Evolutionary conservation across 345 rosid species (phyloP).

Genomic region (Hibiscus trionum): DNA sequence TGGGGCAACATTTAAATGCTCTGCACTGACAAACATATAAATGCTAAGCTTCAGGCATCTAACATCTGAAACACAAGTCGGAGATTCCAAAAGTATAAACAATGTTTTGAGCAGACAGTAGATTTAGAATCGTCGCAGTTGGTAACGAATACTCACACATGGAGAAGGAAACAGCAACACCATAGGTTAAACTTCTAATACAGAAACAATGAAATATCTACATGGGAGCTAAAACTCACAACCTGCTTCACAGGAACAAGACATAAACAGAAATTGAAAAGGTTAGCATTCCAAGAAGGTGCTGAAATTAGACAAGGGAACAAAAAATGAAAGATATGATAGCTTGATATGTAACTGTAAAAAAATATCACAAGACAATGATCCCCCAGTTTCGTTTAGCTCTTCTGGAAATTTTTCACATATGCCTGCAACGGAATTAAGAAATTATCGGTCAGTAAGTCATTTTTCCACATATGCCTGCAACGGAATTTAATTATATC

Average conservation of each 20-base stretch:
- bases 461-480: not conserved
- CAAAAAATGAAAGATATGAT: not conserved
- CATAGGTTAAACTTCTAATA: not conserved
- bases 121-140: not conserved
- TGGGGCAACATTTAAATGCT: not conserved
- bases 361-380: not conserved
- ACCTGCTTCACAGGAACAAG: slow-evolving; percentile 13
- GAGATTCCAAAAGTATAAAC: not conserved
- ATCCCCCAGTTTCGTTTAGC: slow-evolving; percentile 26
- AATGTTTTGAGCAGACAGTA: not conserved
- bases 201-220: slow-evolving; percentile 15
- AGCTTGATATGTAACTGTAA: slow-evolving; percentile 9
- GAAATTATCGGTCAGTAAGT: not conserved
- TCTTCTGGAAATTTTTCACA: slow-evolving; percentile 47
- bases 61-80: not conserved
- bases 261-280: not conserved
- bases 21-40: not conserved
- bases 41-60: not conserved
- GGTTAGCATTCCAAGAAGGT: not conserved
- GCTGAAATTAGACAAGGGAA: slow-evolving; percentile 5
- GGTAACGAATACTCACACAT: not conserved
- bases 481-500: too few relatives aligned
- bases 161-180: not conserved
- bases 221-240: slow-evolving; percentile 5
- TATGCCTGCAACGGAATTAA: slow-evolving; percentile 38